A percentile compares a stretch with the other conserved stretches of the same genome.
Conservation (phyloP, 495 filamentous ascomycete species). For the Neurospora tetrasperma region DNA sequence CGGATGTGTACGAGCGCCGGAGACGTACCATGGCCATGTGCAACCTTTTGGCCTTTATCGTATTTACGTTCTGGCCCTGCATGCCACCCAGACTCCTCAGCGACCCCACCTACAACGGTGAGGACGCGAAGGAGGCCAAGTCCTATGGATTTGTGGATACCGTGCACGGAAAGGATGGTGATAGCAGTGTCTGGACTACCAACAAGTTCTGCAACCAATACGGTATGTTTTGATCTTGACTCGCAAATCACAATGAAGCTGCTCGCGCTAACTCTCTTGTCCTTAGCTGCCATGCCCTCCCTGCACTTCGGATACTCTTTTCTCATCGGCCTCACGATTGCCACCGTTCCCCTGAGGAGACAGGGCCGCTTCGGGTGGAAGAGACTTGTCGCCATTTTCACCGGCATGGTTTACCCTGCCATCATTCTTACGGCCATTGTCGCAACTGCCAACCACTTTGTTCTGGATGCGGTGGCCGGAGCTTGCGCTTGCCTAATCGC, state of each 20-base stretch:
- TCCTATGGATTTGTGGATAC: slow-evolving; percentile 64
- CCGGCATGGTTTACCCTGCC: slow-evolving; percentile 54
- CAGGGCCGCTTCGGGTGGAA: slow-evolving; percentile 18
- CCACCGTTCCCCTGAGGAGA: slow-evolving; percentile 24
- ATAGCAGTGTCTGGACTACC: slow-evolving; percentile 55
- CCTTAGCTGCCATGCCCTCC: slow-evolving; percentile 61
- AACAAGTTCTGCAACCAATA: slow-evolving; percentile 53
- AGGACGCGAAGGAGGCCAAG: slow-evolving; percentile 19
- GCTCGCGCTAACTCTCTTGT: neutral
- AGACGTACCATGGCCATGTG: slow-evolving; percentile 62
- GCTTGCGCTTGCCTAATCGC: slow-evolving; percentile 26
- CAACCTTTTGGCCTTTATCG: slow-evolving; percentile 66
- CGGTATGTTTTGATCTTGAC: slow-evolving; percentile 9
- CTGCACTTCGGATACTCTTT: slow-evolving; percentile 75
- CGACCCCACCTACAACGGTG: slow-evolving; percentile 32
- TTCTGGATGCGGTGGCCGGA: slow-evolving; percentile 61
- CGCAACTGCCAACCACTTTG: slow-evolving; percentile 65
- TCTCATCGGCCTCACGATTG: slow-evolving; percentile 60
- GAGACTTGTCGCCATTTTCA: slow-evolving; percentile 27
- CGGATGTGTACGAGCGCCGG: slow-evolving; percentile 18
- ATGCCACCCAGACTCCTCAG: slow-evolving; percentile 67
- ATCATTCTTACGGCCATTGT: slow-evolving; percentile 58
- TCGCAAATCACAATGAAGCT: neutral
- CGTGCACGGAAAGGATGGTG: slow-evolving; percentile 52
- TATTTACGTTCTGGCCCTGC: slow-evolving; percentile 70